These are phyloP conservation scores for Candida maesae DNA, from an alignment of 805 yeast genomes.

Conservation along the genomic window DNA sequence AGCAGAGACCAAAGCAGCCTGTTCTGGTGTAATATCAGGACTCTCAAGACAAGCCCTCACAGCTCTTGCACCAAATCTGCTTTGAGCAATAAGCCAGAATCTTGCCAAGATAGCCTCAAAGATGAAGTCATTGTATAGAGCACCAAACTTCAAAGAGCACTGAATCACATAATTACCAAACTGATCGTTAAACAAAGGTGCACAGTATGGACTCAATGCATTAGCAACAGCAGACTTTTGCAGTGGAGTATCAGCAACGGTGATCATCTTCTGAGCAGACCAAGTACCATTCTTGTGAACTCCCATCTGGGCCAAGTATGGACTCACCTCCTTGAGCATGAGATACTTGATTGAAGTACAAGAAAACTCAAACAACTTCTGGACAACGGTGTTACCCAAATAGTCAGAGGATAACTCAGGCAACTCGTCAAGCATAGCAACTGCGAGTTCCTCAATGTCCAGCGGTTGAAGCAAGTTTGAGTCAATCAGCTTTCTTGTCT, in stretches of 20 bases:
- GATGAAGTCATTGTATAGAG: constrained; percentile 86
- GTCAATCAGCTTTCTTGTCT: constrained; percentile 73
- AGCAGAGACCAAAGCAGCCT: constrained; percentile 67
- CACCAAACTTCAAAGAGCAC: constrained; percentile 85
- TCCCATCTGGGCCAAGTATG: constrained; percentile 85
- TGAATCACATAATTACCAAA: constrained; percentile 96
- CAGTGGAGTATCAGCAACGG: constrained; percentile 58
- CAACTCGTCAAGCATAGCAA: constrained; percentile 82
- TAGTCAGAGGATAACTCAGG: constrained; percentile 92
- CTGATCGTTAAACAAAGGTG: constrained; percentile 87
- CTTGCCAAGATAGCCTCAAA: constrained; percentile 76
- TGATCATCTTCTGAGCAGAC: constrained; percentile 97
- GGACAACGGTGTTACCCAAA: constrained; percentile 93
- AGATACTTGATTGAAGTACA: constrained; percentile 69
- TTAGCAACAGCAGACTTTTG: constrained; percentile 64
- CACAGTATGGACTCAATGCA: constrained; percentile 75
- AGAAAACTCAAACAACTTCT: constrained; percentile 74
- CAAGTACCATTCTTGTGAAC: constrained; percentile 98
- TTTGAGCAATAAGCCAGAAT: constrained; percentile 77
- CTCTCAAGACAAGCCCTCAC: constrained; percentile 90
- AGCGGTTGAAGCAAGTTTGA: constrained; percentile 45
- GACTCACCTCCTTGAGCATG: constrained; percentile 75
- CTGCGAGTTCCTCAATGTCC: constrained; percentile 77
- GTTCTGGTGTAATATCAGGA: constrained; percentile 61
- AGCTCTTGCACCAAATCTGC: constrained; percentile 94